Percentiles rank a stretch among this genome's conserved stretches.
Evolutionary conservation across 148 eudicot genomes (phyloP).

Genomic region (Chenopodium suecicum): DNA sequence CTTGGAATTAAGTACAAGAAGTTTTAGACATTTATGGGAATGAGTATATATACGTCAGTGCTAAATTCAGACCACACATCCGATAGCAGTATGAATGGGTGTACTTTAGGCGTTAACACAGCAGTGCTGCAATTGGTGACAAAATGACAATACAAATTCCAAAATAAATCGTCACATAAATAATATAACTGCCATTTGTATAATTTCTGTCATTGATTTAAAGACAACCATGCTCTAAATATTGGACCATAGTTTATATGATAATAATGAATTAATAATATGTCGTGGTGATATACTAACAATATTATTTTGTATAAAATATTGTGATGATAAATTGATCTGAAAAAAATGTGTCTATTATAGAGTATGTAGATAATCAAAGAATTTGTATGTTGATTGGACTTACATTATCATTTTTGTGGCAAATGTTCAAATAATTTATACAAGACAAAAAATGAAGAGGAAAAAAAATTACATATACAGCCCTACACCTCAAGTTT

Average conservation of each 20-base stretch:
- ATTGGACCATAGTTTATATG: neutral
- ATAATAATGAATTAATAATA: too few relatives aligned
- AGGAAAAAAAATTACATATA: too few relatives aligned
- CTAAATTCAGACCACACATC: neutral
- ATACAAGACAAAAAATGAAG: neutral
- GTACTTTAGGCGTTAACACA: neutral
- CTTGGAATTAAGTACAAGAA: neutral
- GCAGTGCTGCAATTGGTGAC: slow-evolving; percentile 1
- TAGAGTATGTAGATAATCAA: neutral
- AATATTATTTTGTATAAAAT: neutral
- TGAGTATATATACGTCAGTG: neutral
- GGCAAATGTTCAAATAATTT: neutral
- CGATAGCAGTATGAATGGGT: neutral
- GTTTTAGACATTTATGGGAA: slow-evolving; percentile 2
- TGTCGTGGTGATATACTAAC: neutral
- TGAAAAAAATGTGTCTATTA: neutral
- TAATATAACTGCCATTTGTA: neutral
- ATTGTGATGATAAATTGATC: neutral
- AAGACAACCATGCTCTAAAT: neutral
- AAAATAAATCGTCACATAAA: neutral
- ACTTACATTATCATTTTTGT: neutral
- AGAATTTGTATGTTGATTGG: neutral
- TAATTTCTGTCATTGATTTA: neutral
- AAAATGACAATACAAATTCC: neutral
- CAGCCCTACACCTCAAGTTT: neutral